Conservation (phyloP, 495 filamentous ascomycete species). For the Trichoderma erinaceum region DNA sequence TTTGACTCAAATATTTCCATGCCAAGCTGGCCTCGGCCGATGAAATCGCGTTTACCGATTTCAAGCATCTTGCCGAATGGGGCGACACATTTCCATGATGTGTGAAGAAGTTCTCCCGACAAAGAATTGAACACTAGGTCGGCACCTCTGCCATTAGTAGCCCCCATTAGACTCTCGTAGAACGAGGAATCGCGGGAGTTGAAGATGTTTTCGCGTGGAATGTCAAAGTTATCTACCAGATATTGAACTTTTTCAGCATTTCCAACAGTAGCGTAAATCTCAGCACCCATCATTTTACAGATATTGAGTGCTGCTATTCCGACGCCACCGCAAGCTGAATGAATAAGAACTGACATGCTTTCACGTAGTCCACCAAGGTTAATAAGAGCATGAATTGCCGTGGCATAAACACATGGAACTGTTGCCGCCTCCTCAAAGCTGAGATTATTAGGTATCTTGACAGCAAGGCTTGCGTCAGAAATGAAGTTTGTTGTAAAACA, state of each 20-base stretch:
- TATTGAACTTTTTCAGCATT: constrained; percentile 39
- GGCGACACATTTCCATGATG: constrained; percentile 47
- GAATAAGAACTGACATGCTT: constrained; percentile 53
- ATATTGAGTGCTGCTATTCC: constrained; percentile 55
- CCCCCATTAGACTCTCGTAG: constrained; percentile 34
- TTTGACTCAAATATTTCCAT: constrained; percentile 32
- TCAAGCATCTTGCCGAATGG: constrained; percentile 53
- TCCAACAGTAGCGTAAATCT: constrained; percentile 50
- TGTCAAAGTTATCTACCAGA: constrained; percentile 39
- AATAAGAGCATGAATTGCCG: constrained; percentile 46
- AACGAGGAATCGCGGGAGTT: constrained; percentile 37
- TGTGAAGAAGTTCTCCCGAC: constrained; percentile 46
- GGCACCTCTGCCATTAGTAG: constrained; percentile 45
- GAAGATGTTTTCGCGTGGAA: constrained; percentile 49
- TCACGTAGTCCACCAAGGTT: constrained; percentile 32
- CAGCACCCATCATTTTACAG: constrained; percentile 42
- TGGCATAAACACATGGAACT: constrained; percentile 47
- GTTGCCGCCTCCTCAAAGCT: constrained; percentile 44
- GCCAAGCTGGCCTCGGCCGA: constrained; percentile 23
- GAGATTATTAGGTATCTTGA: constrained; percentile 43
- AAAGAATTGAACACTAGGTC: constrained; percentile 56
- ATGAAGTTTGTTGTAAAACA: constrained; percentile 22
- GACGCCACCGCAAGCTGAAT: constrained; percentile 49
- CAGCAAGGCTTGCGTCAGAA: constrained; percentile 23
- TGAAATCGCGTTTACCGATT: constrained; percentile 42